Conservation (phyloP, 2,329 filamentous ascomycete species). For the Leptodontidium sp. region DNA sequence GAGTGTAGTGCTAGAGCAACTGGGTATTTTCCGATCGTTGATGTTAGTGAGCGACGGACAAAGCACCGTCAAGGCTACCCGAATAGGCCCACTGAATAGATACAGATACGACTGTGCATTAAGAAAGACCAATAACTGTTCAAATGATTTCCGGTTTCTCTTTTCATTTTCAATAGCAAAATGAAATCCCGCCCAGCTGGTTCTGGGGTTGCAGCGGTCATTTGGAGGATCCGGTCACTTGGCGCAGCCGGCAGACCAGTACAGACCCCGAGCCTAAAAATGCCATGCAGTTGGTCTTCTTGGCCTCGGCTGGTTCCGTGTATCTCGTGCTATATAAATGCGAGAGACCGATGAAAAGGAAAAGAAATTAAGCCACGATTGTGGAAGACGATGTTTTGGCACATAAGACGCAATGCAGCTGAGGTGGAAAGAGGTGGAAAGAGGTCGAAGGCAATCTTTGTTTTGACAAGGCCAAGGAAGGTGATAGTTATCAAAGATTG, state of each 20-base stretch:
- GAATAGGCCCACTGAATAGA: too few species aligned
- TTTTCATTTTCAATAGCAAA: background rate
- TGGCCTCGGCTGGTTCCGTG: slow-evolving; percentile 3
- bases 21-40: slow-evolving; percentile 9
- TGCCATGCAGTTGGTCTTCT: background rate
- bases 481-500: too few species aligned
- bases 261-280: slow-evolving; percentile 1
- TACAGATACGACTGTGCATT: too few species aligned
- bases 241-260: slow-evolving; percentile 11
- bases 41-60: background rate
- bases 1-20: background rate
- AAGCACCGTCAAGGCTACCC: background rate
- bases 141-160: background rate
- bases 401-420: background rate
- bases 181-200: background rate
- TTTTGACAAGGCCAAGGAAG: background rate
- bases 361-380: background rate
- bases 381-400: background rate
- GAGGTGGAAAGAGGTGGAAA: background rate
- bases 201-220: slow-evolving; percentile 5
- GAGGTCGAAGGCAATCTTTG: background rate
- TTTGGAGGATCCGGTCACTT: background rate
- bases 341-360: background rate
- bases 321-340: background rate
- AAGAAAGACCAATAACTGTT: too few species aligned